Conservation (phyloP, 176 grass and related monocot genomes). For the Aegilops sharonensis region DNA sequence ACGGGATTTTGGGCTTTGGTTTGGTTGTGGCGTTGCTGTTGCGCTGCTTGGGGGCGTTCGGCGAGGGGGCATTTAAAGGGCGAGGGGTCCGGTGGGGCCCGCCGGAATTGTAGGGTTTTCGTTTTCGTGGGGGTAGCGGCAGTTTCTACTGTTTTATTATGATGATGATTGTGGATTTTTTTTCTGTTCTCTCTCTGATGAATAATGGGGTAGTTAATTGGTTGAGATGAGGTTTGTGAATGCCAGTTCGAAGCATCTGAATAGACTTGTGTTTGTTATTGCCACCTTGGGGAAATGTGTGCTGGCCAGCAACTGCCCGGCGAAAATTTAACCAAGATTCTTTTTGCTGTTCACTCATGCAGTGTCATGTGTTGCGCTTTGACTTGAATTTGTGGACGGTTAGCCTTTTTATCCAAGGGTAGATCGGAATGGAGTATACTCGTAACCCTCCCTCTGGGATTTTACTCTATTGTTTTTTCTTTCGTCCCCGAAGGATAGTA, state of each 20-base stretch:
- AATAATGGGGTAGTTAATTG: neutral
- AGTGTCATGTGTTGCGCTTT: neutral
- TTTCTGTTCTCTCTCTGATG: too few species aligned
- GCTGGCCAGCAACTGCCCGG: neutral
- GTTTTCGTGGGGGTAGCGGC: neutral
- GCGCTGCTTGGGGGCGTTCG: conserved; percentile 12
- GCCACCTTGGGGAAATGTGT: neutral
- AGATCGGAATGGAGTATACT: too few species aligned
- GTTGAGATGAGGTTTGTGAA: neutral
- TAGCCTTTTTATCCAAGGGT: too few species aligned
- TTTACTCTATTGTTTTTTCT: too few species aligned
- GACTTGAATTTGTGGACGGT: neutral
- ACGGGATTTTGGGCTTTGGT: neutral
- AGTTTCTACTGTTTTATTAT: neutral
- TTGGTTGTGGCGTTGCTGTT: neutral
- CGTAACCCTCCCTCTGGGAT: too few species aligned
- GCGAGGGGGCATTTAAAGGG: conserved; percentile 40
- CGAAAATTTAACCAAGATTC: neutral
- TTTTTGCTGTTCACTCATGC: neutral
- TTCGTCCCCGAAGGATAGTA: too few species aligned
- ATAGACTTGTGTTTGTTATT: neutral
- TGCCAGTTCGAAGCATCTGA: conserved; percentile 24
- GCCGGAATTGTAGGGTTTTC: neutral
- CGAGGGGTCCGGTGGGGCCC: neutral
- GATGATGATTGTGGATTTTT: neutral